phyloP scores from a whole-genome alignment of 345 rosid species.

The Streptanthus diversifolius region DNA sequence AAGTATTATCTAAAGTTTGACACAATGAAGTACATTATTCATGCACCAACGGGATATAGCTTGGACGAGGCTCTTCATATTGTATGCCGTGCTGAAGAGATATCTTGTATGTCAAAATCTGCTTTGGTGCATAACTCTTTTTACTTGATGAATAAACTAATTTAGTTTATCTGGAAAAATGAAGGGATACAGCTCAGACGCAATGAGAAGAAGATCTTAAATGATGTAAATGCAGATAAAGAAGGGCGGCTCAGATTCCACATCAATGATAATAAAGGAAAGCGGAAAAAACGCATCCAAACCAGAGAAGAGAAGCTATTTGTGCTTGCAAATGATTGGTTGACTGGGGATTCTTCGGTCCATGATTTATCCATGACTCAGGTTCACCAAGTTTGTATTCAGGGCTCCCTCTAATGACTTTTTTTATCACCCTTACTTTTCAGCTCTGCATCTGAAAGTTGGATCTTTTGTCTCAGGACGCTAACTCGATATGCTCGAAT shows the following conservation, averaged over 20 bases:
- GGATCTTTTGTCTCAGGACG: conserved; percentile 54
- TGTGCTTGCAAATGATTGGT: conserved; percentile 83
- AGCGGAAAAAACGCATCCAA: conserved; percentile 87
- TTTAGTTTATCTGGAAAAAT: conserved; percentile 28
- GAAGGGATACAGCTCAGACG: conserved; percentile 99
- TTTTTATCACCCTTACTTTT: conserved; percentile 20
- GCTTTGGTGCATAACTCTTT: conserved; percentile 8
- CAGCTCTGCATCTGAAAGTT: conserved; percentile 23
- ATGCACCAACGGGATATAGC: conserved; percentile 57
- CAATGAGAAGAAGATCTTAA: conserved; percentile 89
- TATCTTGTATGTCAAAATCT: conserved; percentile 63
- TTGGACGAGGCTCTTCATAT: conserved; percentile 75
- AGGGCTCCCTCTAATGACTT: conserved; percentile 1
- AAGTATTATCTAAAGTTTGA: conserved; percentile 83
- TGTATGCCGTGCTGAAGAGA: conserved; percentile 83
- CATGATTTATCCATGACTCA: conserved; percentile 89
- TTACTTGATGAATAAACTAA: conserved; percentile 4
- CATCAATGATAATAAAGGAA: conserved; percentile 70
- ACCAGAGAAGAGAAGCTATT: conserved; percentile 92
- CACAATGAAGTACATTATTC: conserved; percentile 91
- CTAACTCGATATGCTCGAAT: conserved; percentile 72
- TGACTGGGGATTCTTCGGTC: conserved; percentile 89
- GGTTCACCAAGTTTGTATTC: conserved; percentile 40
- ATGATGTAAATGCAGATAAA: conserved; percentile 81
- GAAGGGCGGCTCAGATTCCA: conserved; percentile 85